Base-by-base conservation (phyloP, 1,139 yeast species). In the Scheffersomyces insectosa region DNA sequence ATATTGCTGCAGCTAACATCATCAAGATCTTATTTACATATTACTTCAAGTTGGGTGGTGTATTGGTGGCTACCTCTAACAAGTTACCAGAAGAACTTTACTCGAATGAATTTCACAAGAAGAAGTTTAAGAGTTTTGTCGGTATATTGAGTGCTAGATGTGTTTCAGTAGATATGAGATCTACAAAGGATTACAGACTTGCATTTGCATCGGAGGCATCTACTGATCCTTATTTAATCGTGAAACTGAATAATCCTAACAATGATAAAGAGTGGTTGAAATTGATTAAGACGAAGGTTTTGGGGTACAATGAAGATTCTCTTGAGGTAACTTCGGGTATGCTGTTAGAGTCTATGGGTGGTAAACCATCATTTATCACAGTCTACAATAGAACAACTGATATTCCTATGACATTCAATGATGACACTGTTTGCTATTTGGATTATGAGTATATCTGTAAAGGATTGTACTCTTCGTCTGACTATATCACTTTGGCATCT, bases 11-110 rank as follows among this genome's bases (percentile, higher is more conserved):
- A 28, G 89, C 89, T 2, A 84, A 83, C 52, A 82, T 85, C 37
- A 66, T 85, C 43, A 81, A 82, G 57, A 73, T 83, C 8, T 62
- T 85, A 37, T 83, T 85, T 61, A 81, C 85, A 0, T 83, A 80
- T 59, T 85, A 79, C 62, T 84, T 85, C 67, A 83, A 82, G 53
- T 62, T 85, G 7, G 90, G 91, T 3, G 91, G 91, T 3, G 88
- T 85, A 0, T 61, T 85, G 37, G 83, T 85, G 27, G 88, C 90
- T 1, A 85, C 89, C 1, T 82, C 88, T 1, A 85, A 85, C 51
- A 73, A 85, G 54, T 62, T 84, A 12, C 91, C 90, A 0, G 88
- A 84, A 51, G 85, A 85, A 46, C 68, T 85, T 34, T 85, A 85
- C 52, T 75, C 88, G 1, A 81, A 80, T 10, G 82, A 79, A 41